phyloP scores from a whole-genome alignment of 306 rosid species.

The barrel medic (Medicago truncatula) region MtrunA17r5.0-ANR NC_053042.1:3090501-3091000 shows the following conservation, averaged over 20 bases:
- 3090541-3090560: constrained; percentile 16
- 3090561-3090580: constrained; percentile 49
- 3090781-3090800: constrained; percentile 3
- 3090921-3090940: neutral
- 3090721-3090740: constrained; percentile 30
- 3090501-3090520: constrained; percentile 40
- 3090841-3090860: constrained; percentile 25
- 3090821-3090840: constrained; percentile 36
- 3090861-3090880: constrained; percentile 36
- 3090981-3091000: neutral
- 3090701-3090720: constrained; percentile 23
- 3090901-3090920: neutral
- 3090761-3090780: constrained; percentile 35
- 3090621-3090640: constrained; percentile 34
- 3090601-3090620: constrained; percentile 28
- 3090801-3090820: constrained; percentile 28
- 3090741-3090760: constrained; percentile 22
- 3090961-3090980: neutral
- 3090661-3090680: constrained; percentile 25
- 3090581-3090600: constrained; percentile 45
- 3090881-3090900: constrained; percentile 3
- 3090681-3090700: constrained; percentile 5
- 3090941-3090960: neutral
- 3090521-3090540: constrained; percentile 33
- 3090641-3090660: constrained; percentile 29